Evolutionary conservation across 768 basidiomycete species (phyloP), one percentile per base, ranked within the genome.

Genomic region (Suillus fuscotomentosus): DNA sequence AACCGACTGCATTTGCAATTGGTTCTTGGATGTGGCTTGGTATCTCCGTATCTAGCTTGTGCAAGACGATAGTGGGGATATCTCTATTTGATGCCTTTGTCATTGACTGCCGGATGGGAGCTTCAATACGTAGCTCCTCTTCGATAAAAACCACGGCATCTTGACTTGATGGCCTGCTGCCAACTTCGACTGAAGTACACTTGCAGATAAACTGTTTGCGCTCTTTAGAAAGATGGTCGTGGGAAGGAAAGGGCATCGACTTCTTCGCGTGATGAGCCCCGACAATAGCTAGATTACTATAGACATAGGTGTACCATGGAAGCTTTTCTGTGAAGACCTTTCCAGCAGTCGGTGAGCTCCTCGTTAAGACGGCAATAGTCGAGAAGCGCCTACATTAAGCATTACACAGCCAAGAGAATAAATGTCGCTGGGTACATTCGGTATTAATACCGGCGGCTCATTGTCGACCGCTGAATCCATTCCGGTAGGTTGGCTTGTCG

Each of bases 331-430:
- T 47, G 10, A 47, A 10, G 3, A 47, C n/a, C 45, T 47, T 47
- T 47, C 10, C 8, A n/a, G 10, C n/a, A 47, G 3, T 22, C 0
- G 11, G 45, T 22, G 10, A 47, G 10, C 20, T 47, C n/a, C 10
- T 47, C 4, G 45, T 3, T 3, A 5, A 22, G n/a, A n/a, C 4
- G 10, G 10, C 10, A 47, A 47, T 3, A 38, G 36, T 81, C 78
- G 24, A 81, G 74, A 70, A 77, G 50, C 8, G 41, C 39, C 22
- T 79, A 51, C 64, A 50, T 61, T 59, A 0, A 61, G 39, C 38
- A 69, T 68, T 20, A 81, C 76, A 66, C 79, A 78, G 5, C 80
- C 80, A 62, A 79, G 80, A 0, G 81, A 81, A 8, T 76, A 83
- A 15, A 82, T 76, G 70, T 83, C 82, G 60, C 73, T 80, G 34